Base-by-base conservation (phyloP, 2,329 filamentous ascomycete species). In the Stenocarpella maydis region DNA sequence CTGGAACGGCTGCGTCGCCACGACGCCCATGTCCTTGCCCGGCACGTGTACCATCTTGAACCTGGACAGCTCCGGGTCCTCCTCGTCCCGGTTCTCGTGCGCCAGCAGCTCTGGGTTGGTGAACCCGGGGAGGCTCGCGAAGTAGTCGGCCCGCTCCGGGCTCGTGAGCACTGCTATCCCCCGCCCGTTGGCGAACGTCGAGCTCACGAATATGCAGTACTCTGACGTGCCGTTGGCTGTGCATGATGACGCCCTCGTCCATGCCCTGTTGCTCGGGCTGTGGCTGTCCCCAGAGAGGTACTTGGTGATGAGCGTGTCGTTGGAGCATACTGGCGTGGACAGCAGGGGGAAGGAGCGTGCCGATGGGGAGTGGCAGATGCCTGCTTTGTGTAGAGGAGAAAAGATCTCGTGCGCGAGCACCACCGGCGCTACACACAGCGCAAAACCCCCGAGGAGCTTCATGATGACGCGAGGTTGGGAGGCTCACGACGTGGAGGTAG, bases 141-240 rank as follows among this genome's bases (percentile, higher is more conserved):
- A 52, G 39, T 73, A 73, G n/a, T 61, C 71, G 3, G 79, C 80
- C 60, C 80, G 77, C 15, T 73, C 71, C 1, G 76, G 69, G 9
- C 77, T 78, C 53, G 80, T 83, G 39, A 84, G 61, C 63, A 83
- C 72, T 26, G 80, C 78, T 58, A 82, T 78, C 63, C 82, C 82
- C 17, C 80, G 74, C 37, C 76, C 77, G 19, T 74, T 71, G 47
- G 79, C 81, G 66, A 82, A 82, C 15, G 69, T 69, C 4, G 72
- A 64, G 69, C 77, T 77, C 19, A 78, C 72, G 72, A 78, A 83
- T 69, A 80, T 76, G 73, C 81, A 83, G 72, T 76, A 77, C 37
- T 71, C 53, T 5, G 70, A 34, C 1, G 71, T 72, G 39, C 60
- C 61, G 67, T 75, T 75, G 28, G 70, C 66, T 68, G 74, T 74